Conservation (phyloP, 176 grass and related monocot genomes). For the Chloris gayana region DNA sequence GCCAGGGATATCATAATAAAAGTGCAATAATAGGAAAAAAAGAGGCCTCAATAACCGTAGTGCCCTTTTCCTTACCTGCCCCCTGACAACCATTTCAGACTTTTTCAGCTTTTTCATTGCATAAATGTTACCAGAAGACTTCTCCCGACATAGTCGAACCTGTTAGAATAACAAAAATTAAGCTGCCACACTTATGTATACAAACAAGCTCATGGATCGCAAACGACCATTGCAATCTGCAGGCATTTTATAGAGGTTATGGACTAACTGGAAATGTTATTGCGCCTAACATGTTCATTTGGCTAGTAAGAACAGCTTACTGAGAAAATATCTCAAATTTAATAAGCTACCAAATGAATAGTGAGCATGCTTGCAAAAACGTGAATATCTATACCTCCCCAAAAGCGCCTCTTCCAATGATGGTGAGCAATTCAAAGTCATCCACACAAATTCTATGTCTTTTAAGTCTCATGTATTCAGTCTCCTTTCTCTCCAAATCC, state of each 20-base stretch:
- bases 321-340: constrained; percentile 11
- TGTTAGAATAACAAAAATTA: constrained; percentile 20
- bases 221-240: background rate
- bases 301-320: constrained; percentile 20
- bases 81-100: constrained; percentile 68
- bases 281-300: constrained; percentile 9
- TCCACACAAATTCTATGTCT: constrained; percentile 66
- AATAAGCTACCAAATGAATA: constrained; percentile 7
- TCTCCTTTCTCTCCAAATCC: constrained; percentile 79
- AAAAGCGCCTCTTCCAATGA: constrained; percentile 76
- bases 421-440: constrained; percentile 67
- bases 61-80: constrained; percentile 47
- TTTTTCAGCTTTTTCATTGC: constrained; percentile 79
- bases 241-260: background rate
- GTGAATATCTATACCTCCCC: constrained; percentile 50
- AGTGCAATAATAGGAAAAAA: constrained; percentile 2
- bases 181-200: background rate
- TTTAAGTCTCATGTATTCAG: constrained; percentile 74
- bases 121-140: constrained; percentile 53
- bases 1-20: background rate
- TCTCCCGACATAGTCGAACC: constrained; percentile 60
- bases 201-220: background rate
- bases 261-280: background rate
- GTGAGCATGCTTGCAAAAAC: constrained; percentile 23
- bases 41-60: background rate